Percentiles rank a stretch among this genome's conserved stretches.
Conservation (phyloP, 2,329 filamentous ascomycete genomes). For the Aureobasidium namibiae region DNA sequence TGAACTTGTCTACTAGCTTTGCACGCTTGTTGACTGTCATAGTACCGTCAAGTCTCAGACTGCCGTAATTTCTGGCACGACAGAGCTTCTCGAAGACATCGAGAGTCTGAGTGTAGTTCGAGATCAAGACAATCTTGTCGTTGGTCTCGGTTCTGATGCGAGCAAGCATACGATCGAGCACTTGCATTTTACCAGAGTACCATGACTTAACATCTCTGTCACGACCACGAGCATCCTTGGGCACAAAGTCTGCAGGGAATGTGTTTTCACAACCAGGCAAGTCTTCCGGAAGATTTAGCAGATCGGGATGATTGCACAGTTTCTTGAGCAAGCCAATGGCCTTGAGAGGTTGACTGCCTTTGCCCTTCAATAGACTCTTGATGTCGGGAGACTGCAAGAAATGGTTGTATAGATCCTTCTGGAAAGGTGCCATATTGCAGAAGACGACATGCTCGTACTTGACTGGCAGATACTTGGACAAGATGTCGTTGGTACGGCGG, state of each 20-base stretch:
- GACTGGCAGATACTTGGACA: constrained; percentile 94
- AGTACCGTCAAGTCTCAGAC: constrained; percentile 82
- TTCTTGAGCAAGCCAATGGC: constrained; percentile 97
- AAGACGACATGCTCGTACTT: constrained; percentile 99
- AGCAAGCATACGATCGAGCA: constrained; percentile 89
- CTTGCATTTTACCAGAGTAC: constrained; percentile 98
- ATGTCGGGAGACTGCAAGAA: constrained; percentile 96
- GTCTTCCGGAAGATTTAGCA: constrained; percentile 74
- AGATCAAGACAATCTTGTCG: constrained; percentile 98
- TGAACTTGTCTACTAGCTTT: constrained; percentile 96
- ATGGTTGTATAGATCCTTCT: constrained; percentile 88
- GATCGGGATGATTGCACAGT: constrained; percentile 93
- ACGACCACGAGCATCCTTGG: constrained; percentile 76
- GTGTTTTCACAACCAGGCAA: constrained; percentile 76
- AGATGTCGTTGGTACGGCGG: constrained; percentile 89
- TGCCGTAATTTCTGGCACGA: constrained; percentile 74
- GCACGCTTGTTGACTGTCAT: constrained; percentile 98
- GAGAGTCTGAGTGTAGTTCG: constrained; percentile 93
- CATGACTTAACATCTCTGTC: constrained; percentile 88
- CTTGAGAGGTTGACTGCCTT: constrained; percentile 91
- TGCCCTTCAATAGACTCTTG: constrained; percentile 80
- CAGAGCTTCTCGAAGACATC: constrained; percentile 92
- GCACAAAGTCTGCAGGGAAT: constrained; percentile 80
- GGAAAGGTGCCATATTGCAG: constrained; percentile 88
- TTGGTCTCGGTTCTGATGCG: constrained; percentile 93